Percentiles rank a stretch among this genome's conserved stretches.
Evolutionary conservation across 768 basidiomycete genomes (phyloP).

Genomic region (Pleurotus djamor): DNA sequence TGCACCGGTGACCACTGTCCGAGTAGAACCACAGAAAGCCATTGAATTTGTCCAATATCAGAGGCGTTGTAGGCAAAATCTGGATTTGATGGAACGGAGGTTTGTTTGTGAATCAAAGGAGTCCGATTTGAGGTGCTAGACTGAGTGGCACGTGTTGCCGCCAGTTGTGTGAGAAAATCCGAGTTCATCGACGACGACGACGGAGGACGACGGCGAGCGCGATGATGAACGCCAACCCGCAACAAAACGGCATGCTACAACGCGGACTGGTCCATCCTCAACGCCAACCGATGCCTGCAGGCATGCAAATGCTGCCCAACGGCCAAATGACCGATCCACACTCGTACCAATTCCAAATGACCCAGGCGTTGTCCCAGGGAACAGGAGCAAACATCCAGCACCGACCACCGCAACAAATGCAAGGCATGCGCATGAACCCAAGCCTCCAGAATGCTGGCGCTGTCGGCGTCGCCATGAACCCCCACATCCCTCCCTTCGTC

Average conservation of each 20-base stretch:
- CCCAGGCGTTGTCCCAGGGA: slow-evolving; percentile 1
- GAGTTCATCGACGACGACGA: slow-evolving; percentile 9
- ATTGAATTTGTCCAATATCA: too few relatives aligned
- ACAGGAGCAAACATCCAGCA: neutral
- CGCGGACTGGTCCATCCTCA: neutral
- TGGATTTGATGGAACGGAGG: too few relatives aligned
- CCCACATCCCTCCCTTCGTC: slow-evolving; percentile 21
- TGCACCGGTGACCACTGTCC: too few relatives aligned
- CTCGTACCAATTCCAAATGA: neutral
- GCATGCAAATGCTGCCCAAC: neutral
- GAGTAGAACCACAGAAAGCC: too few relatives aligned
- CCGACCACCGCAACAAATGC: neutral
- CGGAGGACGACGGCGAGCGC: slow-evolving; percentile 7
- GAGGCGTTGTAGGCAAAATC: too few relatives aligned
- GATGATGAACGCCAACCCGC: slow-evolving; percentile 3
- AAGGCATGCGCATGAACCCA: neutral
- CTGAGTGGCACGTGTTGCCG: slow-evolving; percentile 5
- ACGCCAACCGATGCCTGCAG: neutral
- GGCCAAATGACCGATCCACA: neutral
- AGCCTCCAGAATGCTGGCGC: slow-evolving; percentile 1
- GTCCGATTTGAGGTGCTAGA: too few relatives aligned
- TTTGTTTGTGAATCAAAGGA: neutral
- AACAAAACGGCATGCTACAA: slow-evolving; percentile 3
- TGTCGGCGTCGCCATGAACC: slow-evolving; percentile 3
- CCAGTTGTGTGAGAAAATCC: slow-evolving; percentile 9